Evolutionary conservation across 352 stramenopile genomes (phyloP).

Genomic region (Globisporangium viniferum): DNA sequence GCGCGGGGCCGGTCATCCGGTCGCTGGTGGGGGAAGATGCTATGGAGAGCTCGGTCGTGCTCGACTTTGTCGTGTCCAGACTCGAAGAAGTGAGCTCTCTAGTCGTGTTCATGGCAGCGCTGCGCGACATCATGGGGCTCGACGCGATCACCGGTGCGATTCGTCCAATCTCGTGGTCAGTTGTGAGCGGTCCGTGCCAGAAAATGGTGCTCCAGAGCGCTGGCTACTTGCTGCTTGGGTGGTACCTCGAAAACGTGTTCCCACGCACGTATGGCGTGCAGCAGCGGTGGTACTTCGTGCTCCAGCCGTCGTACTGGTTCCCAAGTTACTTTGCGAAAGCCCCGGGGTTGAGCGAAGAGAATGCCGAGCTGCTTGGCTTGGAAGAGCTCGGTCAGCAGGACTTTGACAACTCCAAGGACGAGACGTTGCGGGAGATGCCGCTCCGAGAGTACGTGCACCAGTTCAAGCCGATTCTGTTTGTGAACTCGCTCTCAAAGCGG

Average conservation of each 20-base stretch:
- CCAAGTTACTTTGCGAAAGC: slow-evolving; percentile 22
- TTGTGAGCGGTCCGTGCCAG: slow-evolving; percentile 37
- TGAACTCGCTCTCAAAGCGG: slow-evolving; percentile 55
- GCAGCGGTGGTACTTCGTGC: slow-evolving; percentile 92
- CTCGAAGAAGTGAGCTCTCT: slow-evolving; percentile 62
- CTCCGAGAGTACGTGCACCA: slow-evolving; percentile 53
- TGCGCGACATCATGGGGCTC: slow-evolving; percentile 52
- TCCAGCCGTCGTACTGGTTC: slow-evolving; percentile 85
- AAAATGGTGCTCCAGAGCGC: slow-evolving; percentile 82
- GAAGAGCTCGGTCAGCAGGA: slow-evolving; percentile 11
- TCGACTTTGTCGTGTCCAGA: slow-evolving; percentile 28
- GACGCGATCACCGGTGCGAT: slow-evolving; percentile 34
- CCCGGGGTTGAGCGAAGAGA: slow-evolving; percentile 15
- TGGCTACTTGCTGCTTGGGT: slow-evolving; percentile 88
- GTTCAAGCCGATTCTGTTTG: slow-evolving; percentile 55
- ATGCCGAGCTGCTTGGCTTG: slow-evolving; percentile 14
- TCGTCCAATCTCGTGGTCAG: slow-evolving; percentile 44
- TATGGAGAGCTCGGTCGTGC: slow-evolving; percentile 29
- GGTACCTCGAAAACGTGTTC: slow-evolving; percentile 93
- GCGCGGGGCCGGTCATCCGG: slow-evolving; percentile 49
- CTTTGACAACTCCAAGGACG: slow-evolving; percentile 29
- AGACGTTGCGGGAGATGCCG: slow-evolving; percentile 64
- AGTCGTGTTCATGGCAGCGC: slow-evolving; percentile 63
- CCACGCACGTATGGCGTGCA: slow-evolving; percentile 89
- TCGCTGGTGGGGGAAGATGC: slow-evolving; percentile 49